Base-by-base conservation (phyloP, 176 grass and related monocot species). In the Alopecurus myosuroides region DNA sequence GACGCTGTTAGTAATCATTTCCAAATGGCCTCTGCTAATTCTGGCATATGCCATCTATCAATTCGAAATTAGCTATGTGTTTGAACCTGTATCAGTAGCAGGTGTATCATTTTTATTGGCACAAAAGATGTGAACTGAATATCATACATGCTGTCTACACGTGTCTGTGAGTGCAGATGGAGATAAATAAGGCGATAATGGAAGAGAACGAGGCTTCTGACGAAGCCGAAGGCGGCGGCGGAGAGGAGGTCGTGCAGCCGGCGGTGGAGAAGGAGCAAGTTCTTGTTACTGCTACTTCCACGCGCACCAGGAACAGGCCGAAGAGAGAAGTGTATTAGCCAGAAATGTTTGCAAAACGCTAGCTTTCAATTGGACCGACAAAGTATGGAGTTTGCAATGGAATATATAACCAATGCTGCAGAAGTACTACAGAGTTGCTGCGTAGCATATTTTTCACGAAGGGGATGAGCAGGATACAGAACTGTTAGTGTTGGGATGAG, bases 271-370 rank as follows among this genome's bases (percentile, higher is more conserved):
- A 70, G 22, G 81, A 88, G 74, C 80, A 73, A 25, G 86, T 91
- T 31, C 72, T 76, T 7, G 79, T 82, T 9, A 53, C 66, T 49
- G 37, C 34, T 3, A 75, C 19, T 5, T 82, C 31, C 8, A 53
- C 90, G 36, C 88, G 90, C 64, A 44, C 70, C 48, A 89, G 93
- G 57, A 92, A 90, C 88, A 92, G 93, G 52, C 90, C 93, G 0
- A 92, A 65, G 20, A 87, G 83, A 79, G 80, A 35, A 3, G 83
- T 85, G 4, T 78, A 86, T 40, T 74, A 62, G 17, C 26, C 6
- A 29, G 20, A 71, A 52, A 25, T 41, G 9, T 48, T 56, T 22
- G 34, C 35, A 18, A 79, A 58, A 63, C 33, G 61, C 29, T 33
- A 44, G 49, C 3, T 72, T 53, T 58, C 67, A 3, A 5, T 58